phyloP scores from a whole-genome alignment of 768 basidiomycete genomes.

The Ephemerocybe angulata region DNA sequence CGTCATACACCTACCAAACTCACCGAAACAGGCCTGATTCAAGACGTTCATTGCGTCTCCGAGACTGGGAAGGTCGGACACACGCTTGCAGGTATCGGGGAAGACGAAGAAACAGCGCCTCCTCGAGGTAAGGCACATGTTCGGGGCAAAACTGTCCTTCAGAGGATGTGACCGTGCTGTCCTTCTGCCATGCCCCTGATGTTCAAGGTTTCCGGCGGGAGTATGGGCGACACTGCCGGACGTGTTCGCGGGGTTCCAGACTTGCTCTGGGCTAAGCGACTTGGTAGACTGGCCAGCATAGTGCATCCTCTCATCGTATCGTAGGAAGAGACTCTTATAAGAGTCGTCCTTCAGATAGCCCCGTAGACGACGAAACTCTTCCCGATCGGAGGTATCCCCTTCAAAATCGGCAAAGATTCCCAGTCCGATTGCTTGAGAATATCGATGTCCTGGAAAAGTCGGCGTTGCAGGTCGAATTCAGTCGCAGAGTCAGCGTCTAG shows the following conservation, averaged over 20 bases:
- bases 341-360: background rate
- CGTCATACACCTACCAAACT: background rate
- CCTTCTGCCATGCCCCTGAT: background rate
- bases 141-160: no score
- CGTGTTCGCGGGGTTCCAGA: no score
- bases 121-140: background rate
- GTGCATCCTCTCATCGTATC: no score
- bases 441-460: background rate
- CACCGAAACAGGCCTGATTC: background rate
- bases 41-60: conserved; percentile 3
- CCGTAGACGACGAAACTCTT: background rate
- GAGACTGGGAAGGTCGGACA: background rate
- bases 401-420: background rate
- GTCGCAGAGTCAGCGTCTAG: background rate
- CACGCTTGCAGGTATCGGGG: background rate
- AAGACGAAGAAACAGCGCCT: background rate
- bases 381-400: background rate
- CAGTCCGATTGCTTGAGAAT: background rate
- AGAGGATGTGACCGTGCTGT: no score
- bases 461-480: background rate
- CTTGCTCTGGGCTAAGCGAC: background rate
- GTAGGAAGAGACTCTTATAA: background rate
- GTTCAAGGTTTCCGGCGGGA: background rate
- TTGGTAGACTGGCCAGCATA: background rate
- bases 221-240: no score